phyloP scores from a whole-genome alignment of 495 filamentous ascomycete genomes.

The Neurospora sp. region DNA sequence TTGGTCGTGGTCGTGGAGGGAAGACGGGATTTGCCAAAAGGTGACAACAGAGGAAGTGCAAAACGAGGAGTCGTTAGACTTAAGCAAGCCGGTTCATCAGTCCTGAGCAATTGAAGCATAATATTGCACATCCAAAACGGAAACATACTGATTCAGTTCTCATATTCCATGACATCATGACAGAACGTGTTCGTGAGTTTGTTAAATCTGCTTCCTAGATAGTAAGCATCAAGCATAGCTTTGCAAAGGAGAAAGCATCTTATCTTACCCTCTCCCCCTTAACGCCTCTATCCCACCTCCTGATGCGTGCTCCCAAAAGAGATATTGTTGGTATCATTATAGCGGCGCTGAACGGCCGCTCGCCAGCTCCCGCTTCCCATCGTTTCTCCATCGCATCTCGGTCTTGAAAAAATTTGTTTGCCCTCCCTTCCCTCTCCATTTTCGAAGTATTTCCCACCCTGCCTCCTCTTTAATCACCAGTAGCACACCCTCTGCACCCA shows the following conservation, averaged over 20 bases:
- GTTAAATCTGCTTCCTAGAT: not conserved
- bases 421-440: not conserved
- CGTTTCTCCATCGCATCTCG: not conserved
- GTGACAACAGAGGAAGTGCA: slow-evolving; percentile 4
- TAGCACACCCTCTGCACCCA: slow-evolving; percentile 85
- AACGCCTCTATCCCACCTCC: not conserved
- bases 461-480: slow-evolving; percentile 56
- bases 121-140: not conserved
- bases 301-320: not conserved
- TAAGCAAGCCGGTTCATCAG: not conserved
- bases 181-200: not conserved
- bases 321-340: not conserved
- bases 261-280: not conserved
- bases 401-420: not conserved
- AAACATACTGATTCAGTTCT: not conserved
- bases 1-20: slow-evolving; percentile 53
- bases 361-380: not conserved
- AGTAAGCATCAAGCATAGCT: not conserved
- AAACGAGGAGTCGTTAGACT: not conserved
- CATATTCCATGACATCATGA: not conserved
- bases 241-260: not conserved
- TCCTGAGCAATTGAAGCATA: not conserved
- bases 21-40: slow-evolving; percentile 36
- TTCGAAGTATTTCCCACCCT: too few relatives aligned
- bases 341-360: not conserved